Conservation (phyloP, 768 basidiomycete genomes). For the Tylopilus plumbeoviolaceoides region DNA sequence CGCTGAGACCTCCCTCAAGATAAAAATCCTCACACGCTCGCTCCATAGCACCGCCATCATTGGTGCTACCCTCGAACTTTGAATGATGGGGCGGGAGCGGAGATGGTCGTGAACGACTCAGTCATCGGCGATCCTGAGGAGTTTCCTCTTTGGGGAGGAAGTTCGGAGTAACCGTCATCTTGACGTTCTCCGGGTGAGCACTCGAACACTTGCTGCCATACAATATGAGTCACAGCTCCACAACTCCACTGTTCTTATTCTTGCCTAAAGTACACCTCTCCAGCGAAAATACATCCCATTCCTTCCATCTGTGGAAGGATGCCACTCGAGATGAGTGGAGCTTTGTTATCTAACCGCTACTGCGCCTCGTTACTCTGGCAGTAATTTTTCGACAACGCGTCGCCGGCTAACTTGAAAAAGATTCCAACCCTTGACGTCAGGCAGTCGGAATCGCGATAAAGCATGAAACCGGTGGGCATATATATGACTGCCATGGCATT, state of each 20-base stretch:
- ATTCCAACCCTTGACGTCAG: conserved; percentile 31
- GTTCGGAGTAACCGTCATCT: neutral
- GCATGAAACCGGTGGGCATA: neutral
- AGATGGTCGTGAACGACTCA: conserved; percentile 14
- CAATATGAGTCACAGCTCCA: conserved; percentile 3
- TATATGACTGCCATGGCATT: conserved; percentile 13
- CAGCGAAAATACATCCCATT: neutral
- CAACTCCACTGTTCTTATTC: neutral
- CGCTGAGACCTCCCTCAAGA: neutral
- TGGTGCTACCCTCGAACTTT: conserved; percentile 9
- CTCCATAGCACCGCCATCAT: conserved; percentile 8
- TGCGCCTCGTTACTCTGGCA: conserved; percentile 8
- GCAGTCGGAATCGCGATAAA: conserved; percentile 5
- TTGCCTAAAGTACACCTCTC: neutral
- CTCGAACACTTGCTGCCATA: neutral
- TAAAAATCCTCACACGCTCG: conserved; percentile 12
- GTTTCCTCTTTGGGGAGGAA: conserved; percentile 15
- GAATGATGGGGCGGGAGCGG: conserved; percentile 3
- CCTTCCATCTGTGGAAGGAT: conserved; percentile 2
- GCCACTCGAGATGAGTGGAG: conserved; percentile 6
- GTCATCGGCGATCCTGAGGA: conserved; percentile 9
- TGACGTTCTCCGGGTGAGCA: neutral
- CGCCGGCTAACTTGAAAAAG: neutral
- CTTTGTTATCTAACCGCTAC: conserved; percentile 2
- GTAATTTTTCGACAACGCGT: neutral